Evolutionary conservation across 2,329 filamentous ascomycete genomes (phyloP).

Genomic region (Cladosporium phlei): DNA sequence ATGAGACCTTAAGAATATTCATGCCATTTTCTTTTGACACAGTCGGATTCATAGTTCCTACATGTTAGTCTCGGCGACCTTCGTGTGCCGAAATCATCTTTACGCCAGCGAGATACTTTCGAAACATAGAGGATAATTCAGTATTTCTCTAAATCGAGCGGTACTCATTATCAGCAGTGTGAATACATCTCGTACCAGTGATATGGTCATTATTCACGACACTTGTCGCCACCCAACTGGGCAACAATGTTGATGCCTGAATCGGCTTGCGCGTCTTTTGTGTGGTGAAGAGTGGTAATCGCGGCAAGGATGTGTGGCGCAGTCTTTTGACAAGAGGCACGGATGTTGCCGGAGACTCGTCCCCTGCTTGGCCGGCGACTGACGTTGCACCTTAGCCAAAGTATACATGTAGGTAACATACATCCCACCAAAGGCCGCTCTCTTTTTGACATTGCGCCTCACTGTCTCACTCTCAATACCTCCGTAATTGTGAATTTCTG

Average conservation of each 20-base stretch:
- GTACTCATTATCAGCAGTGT: no score
- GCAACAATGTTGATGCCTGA: conserved; percentile 7
- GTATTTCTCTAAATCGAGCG: no score
- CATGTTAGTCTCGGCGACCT: no score
- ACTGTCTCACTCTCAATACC: neutral
- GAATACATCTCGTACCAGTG: no score
- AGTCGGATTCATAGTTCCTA: no score
- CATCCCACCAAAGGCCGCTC: conserved; percentile 1
- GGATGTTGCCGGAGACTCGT: neutral
- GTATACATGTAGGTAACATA: neutral
- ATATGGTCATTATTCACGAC: no score
- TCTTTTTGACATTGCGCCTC: conserved; percentile 9
- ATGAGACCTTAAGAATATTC: no score
- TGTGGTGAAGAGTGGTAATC: neutral
- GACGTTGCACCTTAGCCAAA: conserved; percentile 5
- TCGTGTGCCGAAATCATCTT: no score
- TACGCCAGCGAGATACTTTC: no score
- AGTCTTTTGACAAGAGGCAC: neutral
- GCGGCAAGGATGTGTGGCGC: neutral
- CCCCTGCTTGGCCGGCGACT: conserved; percentile 7
- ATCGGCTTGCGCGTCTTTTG: conserved; percentile 10
- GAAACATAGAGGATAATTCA: no score
- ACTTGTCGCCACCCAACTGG: neutral
- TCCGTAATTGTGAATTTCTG: neutral
- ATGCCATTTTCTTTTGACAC: no score